These are phyloP conservation scores for Camelina laxa DNA, from an alignment of 345 rosid species.

Conservation along the genomic window DNA sequence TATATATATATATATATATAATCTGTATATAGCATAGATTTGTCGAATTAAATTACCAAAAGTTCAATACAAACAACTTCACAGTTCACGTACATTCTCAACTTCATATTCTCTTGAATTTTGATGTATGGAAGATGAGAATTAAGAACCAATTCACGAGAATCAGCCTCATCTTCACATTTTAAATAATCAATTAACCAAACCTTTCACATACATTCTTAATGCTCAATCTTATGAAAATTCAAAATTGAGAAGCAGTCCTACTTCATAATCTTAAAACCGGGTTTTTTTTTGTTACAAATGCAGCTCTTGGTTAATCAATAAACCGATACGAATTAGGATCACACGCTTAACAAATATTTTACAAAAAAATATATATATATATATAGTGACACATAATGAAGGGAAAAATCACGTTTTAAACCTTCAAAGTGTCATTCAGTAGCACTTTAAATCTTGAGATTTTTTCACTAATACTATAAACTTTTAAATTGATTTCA, in stretches of 20 bases:
- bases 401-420: no score
- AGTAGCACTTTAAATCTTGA: no score
- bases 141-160: conserved; percentile 11
- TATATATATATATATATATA: no score
- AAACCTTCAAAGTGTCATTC: no score
- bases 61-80: not conserved
- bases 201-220: not conserved
- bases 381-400: not conserved
- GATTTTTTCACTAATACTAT: no score
- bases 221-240: not conserved
- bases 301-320: not conserved
- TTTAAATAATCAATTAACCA: conserved; percentile 4
- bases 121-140: conserved; percentile 17
- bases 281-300: no score
- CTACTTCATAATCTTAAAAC: not conserved
- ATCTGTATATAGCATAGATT: no score
- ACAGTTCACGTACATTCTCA: no score
- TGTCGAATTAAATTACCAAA: no score
- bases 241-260: not conserved
- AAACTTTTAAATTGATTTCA: no score
- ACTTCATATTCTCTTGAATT: no score
- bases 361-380: no score
- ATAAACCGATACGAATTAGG: not conserved
- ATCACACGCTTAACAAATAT: not conserved
- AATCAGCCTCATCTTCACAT: not conserved